Percentiles rank a stretch among this genome's conserved stretches.
phyloP scores from a whole-genome alignment of 164 flowering plant species.

The Houttuynia cordata region DNA sequence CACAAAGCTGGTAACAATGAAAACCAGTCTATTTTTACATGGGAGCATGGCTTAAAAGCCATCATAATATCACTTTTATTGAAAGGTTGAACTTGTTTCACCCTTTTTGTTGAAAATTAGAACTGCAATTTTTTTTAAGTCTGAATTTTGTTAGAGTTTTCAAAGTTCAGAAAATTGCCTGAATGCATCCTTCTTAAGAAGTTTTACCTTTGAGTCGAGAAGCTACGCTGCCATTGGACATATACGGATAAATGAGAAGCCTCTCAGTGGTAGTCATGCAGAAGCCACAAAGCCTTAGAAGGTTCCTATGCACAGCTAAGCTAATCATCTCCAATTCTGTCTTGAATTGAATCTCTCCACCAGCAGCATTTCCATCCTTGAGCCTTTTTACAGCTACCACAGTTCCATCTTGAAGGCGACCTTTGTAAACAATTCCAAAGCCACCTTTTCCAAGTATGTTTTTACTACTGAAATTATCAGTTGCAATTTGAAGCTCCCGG shows the following conservation, averaged over 20 bases:
- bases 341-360: constrained; percentile 75
- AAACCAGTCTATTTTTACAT: too few relatives aligned
- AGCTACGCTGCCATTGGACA: constrained; percentile 83
- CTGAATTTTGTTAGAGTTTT: background rate
- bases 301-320: constrained; percentile 73
- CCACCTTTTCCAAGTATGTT: constrained; percentile 73
- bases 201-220: constrained; percentile 62
- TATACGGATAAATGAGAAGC: constrained; percentile 65
- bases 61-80: too few relatives aligned
- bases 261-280: constrained; percentile 58
- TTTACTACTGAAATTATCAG: constrained; percentile 60
- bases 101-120: too few relatives aligned
- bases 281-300: constrained; percentile 57
- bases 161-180: background rate
- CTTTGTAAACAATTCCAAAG: constrained; percentile 69
- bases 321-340: constrained; percentile 84
- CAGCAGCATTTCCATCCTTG: constrained; percentile 55
- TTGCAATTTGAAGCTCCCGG: constrained; percentile 60
- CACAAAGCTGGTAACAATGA: too few relatives aligned
- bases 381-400: constrained; percentile 83
- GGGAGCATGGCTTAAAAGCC: too few relatives aligned
- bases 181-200: background rate
- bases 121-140: background rate
- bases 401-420: constrained; percentile 52
- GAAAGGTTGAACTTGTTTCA: too few relatives aligned